Evolutionary conservation across 1,284 basidiomycete genomes (phyloP).

Genomic region (Puccinia coronata): DNA sequence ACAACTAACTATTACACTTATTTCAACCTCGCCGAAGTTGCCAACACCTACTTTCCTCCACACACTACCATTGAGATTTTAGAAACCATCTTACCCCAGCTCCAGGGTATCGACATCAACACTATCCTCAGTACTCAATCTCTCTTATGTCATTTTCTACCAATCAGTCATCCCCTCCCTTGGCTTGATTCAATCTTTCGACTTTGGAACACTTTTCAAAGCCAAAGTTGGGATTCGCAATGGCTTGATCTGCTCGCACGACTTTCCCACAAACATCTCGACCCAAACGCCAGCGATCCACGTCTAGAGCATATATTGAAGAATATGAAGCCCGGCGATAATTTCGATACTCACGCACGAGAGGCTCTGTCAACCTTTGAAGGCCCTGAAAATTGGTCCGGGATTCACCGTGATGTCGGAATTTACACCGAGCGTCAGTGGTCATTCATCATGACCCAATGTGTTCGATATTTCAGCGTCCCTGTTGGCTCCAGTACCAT

Average conservation of each 20-base stretch:
- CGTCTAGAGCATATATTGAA: slow-evolving; percentile 62
- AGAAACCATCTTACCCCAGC: slow-evolving; percentile 72
- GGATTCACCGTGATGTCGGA: slow-evolving; percentile 72
- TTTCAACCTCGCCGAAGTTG: slow-evolving; percentile 62
- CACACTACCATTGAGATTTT: slow-evolving; percentile 76
- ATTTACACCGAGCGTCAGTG: slow-evolving; percentile 87
- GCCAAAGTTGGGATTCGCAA: slow-evolving; percentile 67
- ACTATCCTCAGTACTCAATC: slow-evolving; percentile 75
- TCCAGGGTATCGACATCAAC: slow-evolving; percentile 74
- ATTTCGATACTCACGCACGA: slow-evolving; percentile 57
- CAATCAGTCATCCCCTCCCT: slow-evolving; percentile 68
- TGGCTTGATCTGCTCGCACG: slow-evolving; percentile 78
- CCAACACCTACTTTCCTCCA: slow-evolving; percentile 80
- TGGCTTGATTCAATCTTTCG: slow-evolving; percentile 75
- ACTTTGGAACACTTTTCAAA: slow-evolving; percentile 75
- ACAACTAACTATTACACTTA: slow-evolving; percentile 64
- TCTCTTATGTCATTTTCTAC: slow-evolving; percentile 80
- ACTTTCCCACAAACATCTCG: slow-evolving; percentile 74
- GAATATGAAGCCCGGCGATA: slow-evolving; percentile 12
- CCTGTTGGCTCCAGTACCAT: slow-evolving; percentile 55
- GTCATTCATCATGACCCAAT: slow-evolving; percentile 80
- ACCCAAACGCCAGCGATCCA: slow-evolving; percentile 65
- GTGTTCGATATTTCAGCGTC: slow-evolving; percentile 74
- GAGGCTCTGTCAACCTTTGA: slow-evolving; percentile 57
- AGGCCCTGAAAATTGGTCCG: slow-evolving; percentile 52